phyloP scores from a whole-genome alignment of 1,284 basidiomycete genomes.

The Heterobasidion annosum region DNA sequence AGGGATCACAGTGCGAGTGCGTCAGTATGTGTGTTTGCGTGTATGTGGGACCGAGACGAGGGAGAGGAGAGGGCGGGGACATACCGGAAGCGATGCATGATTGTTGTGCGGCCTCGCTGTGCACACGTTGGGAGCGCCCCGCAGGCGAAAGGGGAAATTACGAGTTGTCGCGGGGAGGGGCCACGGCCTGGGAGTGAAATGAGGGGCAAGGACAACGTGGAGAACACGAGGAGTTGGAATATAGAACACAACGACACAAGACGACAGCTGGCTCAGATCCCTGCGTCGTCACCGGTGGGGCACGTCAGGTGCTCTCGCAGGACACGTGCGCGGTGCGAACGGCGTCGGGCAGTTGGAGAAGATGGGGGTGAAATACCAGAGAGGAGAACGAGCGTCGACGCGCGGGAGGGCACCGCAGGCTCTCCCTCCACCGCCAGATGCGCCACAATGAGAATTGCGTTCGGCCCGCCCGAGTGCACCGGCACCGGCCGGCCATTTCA shows the following conservation, averaged over 20 bases:
- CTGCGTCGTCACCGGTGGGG: no score
- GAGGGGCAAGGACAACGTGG: slow-evolving; percentile 54
- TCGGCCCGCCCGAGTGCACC: no score
- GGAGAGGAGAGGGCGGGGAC: slow-evolving; percentile 20
- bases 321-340: no score
- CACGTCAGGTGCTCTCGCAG: no score
- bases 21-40: slow-evolving; percentile 19
- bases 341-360: background rate
- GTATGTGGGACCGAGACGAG: slow-evolving; percentile 7
- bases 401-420: background rate
- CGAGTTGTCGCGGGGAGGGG: slow-evolving; percentile 22
- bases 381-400: background rate
- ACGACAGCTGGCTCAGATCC: slow-evolving; percentile 1
- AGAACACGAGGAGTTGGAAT: slow-evolving; percentile 48
- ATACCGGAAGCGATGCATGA: slow-evolving; percentile 78
- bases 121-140: slow-evolving; percentile 44
- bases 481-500: no score
- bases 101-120: slow-evolving; percentile 41
- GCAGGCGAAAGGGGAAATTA: slow-evolving; percentile 9
- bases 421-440: background rate
- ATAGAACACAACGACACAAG: background rate
- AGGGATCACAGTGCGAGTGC: slow-evolving; percentile 16
- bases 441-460: background rate
- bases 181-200: slow-evolving; percentile 1
- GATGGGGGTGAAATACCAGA: background rate